These are phyloP conservation scores for Syzygium aqueum DNA, from an alignment of 345 rosid species.

Conservation along the genomic window DNA sequence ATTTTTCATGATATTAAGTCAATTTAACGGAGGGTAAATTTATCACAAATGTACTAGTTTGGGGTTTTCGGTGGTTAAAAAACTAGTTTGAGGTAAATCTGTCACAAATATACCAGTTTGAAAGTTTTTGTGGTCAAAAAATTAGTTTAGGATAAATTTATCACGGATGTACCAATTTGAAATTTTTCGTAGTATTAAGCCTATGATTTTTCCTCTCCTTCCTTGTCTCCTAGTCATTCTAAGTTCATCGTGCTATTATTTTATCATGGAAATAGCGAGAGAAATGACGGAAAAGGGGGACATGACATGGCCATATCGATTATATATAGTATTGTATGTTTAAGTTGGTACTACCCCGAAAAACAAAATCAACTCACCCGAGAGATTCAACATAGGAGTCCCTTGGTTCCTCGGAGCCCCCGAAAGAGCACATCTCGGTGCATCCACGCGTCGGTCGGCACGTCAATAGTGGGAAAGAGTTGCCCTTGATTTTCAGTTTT, in stretches of 20 bases:
- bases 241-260: background rate
- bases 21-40: too few species aligned
- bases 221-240: background rate
- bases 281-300: background rate
- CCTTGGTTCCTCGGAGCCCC: background rate
- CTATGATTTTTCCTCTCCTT: background rate
- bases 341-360: background rate
- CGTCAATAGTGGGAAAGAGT: background rate
- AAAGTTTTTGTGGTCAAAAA: too few species aligned
- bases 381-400: background rate
- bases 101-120: too few species aligned
- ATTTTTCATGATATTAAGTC: too few species aligned
- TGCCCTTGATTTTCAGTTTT: background rate
- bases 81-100: too few species aligned
- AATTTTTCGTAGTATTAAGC: too few species aligned
- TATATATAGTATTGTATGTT: background rate
- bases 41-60: too few species aligned
- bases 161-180: too few species aligned
- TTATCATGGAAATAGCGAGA: background rate
- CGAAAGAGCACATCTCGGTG: background rate
- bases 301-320: background rate
- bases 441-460: background rate
- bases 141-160: too few species aligned
- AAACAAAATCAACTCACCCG: background rate
- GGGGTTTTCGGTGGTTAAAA: too few species aligned